Evolutionary conservation across 345 rosid species (phyloP).

Genomic region (Sonneratia caseolaris): DNA sequence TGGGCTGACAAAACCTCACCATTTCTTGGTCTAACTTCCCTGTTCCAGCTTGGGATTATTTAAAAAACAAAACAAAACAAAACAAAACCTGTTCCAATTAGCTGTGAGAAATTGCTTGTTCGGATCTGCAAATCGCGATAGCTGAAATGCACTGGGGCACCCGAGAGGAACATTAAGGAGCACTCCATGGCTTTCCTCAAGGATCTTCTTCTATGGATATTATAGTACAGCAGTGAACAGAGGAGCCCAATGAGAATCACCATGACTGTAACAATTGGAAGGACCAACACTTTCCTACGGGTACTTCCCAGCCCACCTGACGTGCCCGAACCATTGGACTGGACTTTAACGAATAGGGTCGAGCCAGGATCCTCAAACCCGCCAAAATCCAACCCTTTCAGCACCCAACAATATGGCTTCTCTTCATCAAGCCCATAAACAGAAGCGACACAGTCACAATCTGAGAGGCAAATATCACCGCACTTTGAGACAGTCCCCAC

Average conservation of each 20-base stretch:
- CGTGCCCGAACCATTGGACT: slow-evolving; percentile 31
- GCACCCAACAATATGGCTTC: slow-evolving; percentile 81
- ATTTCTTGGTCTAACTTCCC: background rate
- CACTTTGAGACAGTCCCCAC: slow-evolving; percentile 41
- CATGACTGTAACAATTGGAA: slow-evolving; percentile 63
- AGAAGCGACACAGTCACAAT: slow-evolving; percentile 80
- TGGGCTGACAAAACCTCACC: background rate
- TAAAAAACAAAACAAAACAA: no score
- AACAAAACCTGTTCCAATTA: slow-evolving; percentile 65
- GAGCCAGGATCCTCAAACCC: slow-evolving; percentile 74
- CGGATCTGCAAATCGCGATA: slow-evolving; percentile 61
- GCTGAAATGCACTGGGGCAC: slow-evolving; percentile 60
- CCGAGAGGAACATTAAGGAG: slow-evolving; percentile 37
- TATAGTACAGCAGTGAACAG: slow-evolving; percentile 54
- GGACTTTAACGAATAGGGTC: slow-evolving; percentile 61
- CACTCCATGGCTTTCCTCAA: slow-evolving; percentile 44
- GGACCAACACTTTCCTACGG: slow-evolving; percentile 34
- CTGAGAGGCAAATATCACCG: slow-evolving; percentile 62
- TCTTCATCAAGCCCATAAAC: slow-evolving; percentile 84
- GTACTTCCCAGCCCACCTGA: slow-evolving; percentile 8
- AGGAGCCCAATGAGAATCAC: slow-evolving; percentile 49
- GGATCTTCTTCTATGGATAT: slow-evolving; percentile 40
- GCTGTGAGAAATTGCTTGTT: slow-evolving; percentile 54
- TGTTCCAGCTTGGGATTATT: background rate
- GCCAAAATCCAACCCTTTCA: slow-evolving; percentile 62